Percentiles rank a stretch among this genome's conserved stretches.
These are phyloP conservation scores for Dendrobium huoshanense DNA, from an alignment of 106 monocot genomes.

Conservation along the genomic window DNA sequence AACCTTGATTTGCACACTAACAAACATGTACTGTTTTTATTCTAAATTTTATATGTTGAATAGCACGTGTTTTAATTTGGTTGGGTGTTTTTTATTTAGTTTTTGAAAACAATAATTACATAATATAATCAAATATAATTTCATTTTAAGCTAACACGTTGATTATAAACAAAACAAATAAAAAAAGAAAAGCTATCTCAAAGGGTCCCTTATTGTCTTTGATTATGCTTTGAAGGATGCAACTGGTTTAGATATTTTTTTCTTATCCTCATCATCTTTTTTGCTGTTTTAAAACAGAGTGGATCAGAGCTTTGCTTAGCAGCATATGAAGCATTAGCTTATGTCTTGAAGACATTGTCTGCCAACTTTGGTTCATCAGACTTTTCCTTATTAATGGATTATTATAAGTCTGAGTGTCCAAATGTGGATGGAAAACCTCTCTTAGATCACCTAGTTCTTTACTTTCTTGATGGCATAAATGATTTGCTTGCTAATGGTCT, in stretches of 20 bases:
- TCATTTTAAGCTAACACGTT: not conserved
- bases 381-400: slow-evolving; percentile 21
- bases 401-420: slow-evolving; percentile 19
- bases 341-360: slow-evolving; percentile 47
- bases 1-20: not conserved
- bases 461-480: slow-evolving; percentile 62
- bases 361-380: slow-evolving; percentile 14
- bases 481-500: slow-evolving; percentile 48
- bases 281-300: slow-evolving; percentile 35
- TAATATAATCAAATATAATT: not conserved
- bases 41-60: not conserved
- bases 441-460: slow-evolving; percentile 47
- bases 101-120: not conserved
- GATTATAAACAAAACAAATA: not conserved
- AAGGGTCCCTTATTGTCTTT: not conserved
- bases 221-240: not conserved
- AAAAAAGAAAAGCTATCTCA: not conserved
- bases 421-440: slow-evolving; percentile 21
- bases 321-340: slow-evolving; percentile 64
- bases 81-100: not conserved
- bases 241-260: not conserved
- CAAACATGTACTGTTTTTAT: not conserved
- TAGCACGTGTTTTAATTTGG: not conserved
- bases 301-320: slow-evolving; percentile 76
- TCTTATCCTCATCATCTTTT: not conserved